Conservation (phyloP, 352 stramenopile species). For the Hyaloperonospora arabidopsidis region DNA sequence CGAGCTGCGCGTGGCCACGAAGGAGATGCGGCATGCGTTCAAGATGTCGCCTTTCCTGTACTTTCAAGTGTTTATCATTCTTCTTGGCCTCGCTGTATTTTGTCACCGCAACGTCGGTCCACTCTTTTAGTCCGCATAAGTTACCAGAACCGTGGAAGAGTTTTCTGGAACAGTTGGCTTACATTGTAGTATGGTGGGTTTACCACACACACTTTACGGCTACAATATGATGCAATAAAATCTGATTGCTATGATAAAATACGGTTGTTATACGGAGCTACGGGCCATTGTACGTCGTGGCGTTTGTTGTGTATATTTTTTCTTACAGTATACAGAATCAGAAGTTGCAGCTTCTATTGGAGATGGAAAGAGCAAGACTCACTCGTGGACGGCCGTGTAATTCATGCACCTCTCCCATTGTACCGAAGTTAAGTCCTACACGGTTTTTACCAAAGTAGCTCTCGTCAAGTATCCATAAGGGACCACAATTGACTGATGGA, state of each 20-base stretch:
- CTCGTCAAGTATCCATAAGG: too few species aligned
- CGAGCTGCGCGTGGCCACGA: constrained; percentile 20
- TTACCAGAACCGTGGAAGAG: background rate
- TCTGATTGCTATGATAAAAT: background rate
- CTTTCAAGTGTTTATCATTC: constrained; percentile 60
- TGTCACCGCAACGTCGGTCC: constrained; percentile 62
- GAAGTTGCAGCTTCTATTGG: too few species aligned
- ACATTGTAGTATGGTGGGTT: background rate
- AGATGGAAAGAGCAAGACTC: too few species aligned
- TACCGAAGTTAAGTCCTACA: too few species aligned
- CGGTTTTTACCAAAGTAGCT: too few species aligned
- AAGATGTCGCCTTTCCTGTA: constrained; percentile 63
- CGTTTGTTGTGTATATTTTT: too few species aligned
- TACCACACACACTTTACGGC: background rate
- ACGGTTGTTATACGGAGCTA: background rate
- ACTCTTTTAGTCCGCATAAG: constrained; percentile 33
- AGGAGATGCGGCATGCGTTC: constrained; percentile 35
- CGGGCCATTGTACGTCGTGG: too few species aligned
- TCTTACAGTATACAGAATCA: too few species aligned
- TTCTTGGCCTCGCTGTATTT: constrained; percentile 49
- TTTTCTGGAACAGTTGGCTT: too few species aligned
- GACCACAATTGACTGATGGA: too few species aligned
- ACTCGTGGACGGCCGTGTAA: too few species aligned
- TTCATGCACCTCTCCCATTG: too few species aligned
- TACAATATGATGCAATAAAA: background rate